A percentile compares a stretch with the other conserved stretches of the same genome.
phyloP scores from a whole-genome alignment of 1,139 yeast genomes.

The Pichia cactophila region DNA sequence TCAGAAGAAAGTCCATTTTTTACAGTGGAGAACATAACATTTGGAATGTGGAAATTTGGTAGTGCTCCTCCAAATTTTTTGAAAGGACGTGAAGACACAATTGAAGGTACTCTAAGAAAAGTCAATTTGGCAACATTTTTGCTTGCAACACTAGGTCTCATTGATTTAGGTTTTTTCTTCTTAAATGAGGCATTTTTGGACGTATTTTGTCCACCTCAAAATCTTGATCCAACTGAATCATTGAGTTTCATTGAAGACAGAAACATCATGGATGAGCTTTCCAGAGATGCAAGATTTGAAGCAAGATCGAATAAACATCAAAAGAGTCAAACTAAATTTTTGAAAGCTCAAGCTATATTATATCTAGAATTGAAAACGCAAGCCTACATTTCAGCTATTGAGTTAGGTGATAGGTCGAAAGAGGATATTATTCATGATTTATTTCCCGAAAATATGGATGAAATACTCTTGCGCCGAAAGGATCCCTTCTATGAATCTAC shows the following conservation, averaged over 20 bases:
- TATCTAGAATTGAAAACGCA: constrained; percentile 88
- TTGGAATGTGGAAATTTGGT: constrained; percentile 61
- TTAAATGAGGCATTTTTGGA: constrained; percentile 77
- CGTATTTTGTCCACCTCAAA: constrained; percentile 64
- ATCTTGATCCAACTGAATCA: constrained; percentile 31
- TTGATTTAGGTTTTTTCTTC: constrained; percentile 82
- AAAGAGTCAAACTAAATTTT: constrained; percentile 37
- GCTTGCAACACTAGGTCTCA: constrained; percentile 74
- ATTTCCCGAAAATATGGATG: constrained; percentile 61
- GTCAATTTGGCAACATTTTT: constrained; percentile 83
- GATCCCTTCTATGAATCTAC: constrained; percentile 21
- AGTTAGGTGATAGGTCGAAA: constrained; percentile 60
- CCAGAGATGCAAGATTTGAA: constrained; percentile 4
- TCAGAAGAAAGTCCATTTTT: constrained; percentile 62
- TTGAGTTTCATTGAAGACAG: constrained; percentile 21
- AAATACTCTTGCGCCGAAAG: constrained; percentile 42
- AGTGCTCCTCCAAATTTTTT: constrained; percentile 50
- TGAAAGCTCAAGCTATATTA: constrained; percentile 73
- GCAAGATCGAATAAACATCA: constrained; percentile 6
- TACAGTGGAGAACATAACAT: constrained; percentile 43
- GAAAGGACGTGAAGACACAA: constrained; percentile 53
- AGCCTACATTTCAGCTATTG: constrained; percentile 84
- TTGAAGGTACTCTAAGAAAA: constrained; percentile 67
- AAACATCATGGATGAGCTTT: constrained; percentile 2
- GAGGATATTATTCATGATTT: constrained; percentile 68